Percentiles rank a stretch among this genome's conserved stretches.
These are phyloP conservation scores for Yarrowia sp. DNA, from an alignment of 805 yeast genomes.

Conservation along the genomic window DNA sequence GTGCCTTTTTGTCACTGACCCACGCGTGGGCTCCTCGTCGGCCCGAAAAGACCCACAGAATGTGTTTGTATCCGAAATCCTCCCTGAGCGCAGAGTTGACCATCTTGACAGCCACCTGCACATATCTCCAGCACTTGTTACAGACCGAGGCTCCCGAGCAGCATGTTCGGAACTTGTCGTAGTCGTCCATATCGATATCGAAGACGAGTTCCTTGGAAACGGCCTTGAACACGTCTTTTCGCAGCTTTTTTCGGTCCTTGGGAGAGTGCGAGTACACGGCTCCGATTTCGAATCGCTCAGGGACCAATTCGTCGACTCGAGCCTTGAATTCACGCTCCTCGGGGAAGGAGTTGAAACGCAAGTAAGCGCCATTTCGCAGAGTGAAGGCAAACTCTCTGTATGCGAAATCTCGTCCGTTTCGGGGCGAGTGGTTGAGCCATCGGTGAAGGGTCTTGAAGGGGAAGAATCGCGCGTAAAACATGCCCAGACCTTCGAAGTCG, in stretches of 20 bases:
- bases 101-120: conserved; percentile 80
- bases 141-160: conserved; percentile 88
- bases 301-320: conserved; percentile 75
- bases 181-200: conserved; percentile 98
- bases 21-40: conserved; percentile 99
- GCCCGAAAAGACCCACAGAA: conserved; percentile 96
- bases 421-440: conserved; percentile 89
- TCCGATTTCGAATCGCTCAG: conserved; percentile 93
- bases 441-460: conserved; percentile 83
- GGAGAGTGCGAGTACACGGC: conserved; percentile 90
- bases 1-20: conserved; percentile 87
- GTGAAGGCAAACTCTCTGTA: conserved; percentile 95
- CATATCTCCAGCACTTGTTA: conserved; percentile 90
- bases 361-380: conserved; percentile 83
- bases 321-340: conserved; percentile 74
- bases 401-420: conserved; percentile 75
- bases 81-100: conserved; percentile 74
- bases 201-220: conserved; percentile 85
- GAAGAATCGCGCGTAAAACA: conserved; percentile 54
- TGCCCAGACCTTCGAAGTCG: conserved; percentile 10
- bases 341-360: conserved; percentile 81
- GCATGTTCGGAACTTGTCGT: conserved; percentile 92
- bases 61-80: conserved; percentile 87
- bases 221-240: conserved; percentile 81
- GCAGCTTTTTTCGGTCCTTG: conserved; percentile 71